Evolutionary conservation across 2,329 filamentous ascomycete genomes (phyloP).

Genomic region (Pseudogymnoascus sp.): DNA sequence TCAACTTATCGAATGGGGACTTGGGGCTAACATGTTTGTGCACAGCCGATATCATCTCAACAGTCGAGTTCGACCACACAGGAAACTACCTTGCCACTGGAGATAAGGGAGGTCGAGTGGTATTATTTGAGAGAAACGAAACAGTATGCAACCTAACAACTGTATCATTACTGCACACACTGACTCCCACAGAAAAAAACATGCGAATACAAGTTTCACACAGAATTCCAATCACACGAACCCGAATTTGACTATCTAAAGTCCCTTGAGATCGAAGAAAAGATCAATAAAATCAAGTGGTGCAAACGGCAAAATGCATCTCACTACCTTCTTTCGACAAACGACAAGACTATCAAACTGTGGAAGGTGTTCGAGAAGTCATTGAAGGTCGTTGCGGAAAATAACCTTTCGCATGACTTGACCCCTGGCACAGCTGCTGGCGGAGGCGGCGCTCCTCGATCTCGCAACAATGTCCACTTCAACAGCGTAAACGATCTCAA

Average conservation of each 20-base stretch:
- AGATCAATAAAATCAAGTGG: conserved; percentile 99
- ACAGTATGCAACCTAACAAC: conserved; percentile 50
- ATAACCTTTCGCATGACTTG: conserved; percentile 91
- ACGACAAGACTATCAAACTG: conserved; percentile 99
- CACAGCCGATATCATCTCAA: conserved; percentile 84
- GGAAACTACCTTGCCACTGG: conserved; percentile 86
- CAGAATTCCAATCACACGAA: conserved; percentile 98
- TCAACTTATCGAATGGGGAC: conserved; percentile 18
- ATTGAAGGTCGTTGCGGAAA: conserved; percentile 96
- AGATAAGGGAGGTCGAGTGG: conserved; percentile 78
- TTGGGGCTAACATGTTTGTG: conserved; percentile 18
- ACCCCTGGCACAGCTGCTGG: conserved; percentile 67
- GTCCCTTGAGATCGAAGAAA: conserved; percentile 98
- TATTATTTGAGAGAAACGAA: conserved; percentile 88
- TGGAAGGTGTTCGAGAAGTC: conserved; percentile 99
- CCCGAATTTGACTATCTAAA: conserved; percentile 99
- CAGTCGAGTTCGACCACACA: conserved; percentile 83
- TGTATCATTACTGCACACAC: background rate
- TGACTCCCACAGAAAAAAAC: conserved; percentile 76
- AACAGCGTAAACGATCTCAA: conserved; percentile 76
- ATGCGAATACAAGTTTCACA: conserved; percentile 99
- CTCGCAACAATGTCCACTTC: conserved; percentile 66
- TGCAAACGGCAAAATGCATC: conserved; percentile 96
- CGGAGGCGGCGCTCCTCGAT: conserved; percentile 69
- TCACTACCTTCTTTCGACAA: conserved; percentile 95